Evolutionary conservation across 495 filamentous ascomycete genomes (phyloP), one percentile per base, ranked within the genome.

Genomic region (Letharia columbiana): DNA sequence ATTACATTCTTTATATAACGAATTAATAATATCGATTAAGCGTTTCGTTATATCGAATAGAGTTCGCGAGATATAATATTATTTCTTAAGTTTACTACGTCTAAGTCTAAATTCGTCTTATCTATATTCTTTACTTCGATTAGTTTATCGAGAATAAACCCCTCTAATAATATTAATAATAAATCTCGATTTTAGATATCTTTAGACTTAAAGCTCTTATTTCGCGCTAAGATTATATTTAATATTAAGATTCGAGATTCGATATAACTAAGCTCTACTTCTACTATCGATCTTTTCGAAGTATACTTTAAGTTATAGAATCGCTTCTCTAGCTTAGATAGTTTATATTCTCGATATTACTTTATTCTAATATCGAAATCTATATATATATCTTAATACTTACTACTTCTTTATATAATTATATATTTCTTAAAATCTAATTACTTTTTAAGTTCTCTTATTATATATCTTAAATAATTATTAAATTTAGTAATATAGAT

Each of bases 291-390:
- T 13, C 13, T 13, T 56, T 56, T 9, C 17, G 31, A 56, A 56
- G 31, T 56, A 56, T 13, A 12, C 18, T 12, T 61, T 5, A 61
- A 61, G n/a, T 11, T 61, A 40, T 41, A 20, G 8, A 61, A 23
- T 61, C 60, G 60, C 60, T 61, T 42, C 23, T 61, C 4, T 12
- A 61, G 41, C 41, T 61, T 12, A 61, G 12, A 10, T 41, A 61
- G 23, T 42, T 11, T 8, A 17, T 61, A 61, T 44, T 61, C 31
- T 42, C 39, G 23, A 61, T 12, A 61, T 8, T 44, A 12, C 60
- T 40, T 11, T 44, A 61, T 41, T 61, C 23, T 11, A 31, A 61
- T 61, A 61, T 61, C 60, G 23, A 61, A 61, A 42, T 41, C 5
- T 23, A 61, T 11, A 61, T 61, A 61, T 2, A 5, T 61, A 61